A percentile compares a stretch with the other conserved stretches of the same genome.
phyloP scores from a whole-genome alignment of 1,284 basidiomycete genomes.

The Tremellales sp. region DNA sequence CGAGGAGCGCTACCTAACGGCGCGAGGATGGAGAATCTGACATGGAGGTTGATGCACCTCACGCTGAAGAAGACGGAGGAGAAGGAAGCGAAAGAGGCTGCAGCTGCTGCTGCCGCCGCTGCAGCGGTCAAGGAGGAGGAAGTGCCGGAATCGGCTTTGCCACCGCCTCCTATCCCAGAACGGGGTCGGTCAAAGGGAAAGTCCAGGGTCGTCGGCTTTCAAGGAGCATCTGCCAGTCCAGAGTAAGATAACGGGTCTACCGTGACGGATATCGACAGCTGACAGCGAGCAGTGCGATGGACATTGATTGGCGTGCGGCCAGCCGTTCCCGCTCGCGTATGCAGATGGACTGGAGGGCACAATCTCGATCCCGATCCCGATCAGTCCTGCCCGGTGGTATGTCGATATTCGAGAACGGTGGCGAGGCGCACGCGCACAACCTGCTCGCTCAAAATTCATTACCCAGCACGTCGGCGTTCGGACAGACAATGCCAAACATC shows the following conservation, averaged over 20 bases:
- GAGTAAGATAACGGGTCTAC: too few species aligned
- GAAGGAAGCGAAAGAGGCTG: slow-evolving; percentile 10
- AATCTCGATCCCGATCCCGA: slow-evolving; percentile 49
- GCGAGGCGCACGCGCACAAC: slow-evolving; percentile 48
- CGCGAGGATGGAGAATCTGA: slow-evolving; percentile 93
- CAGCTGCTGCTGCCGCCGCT: slow-evolving; percentile 5
- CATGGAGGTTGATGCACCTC: slow-evolving; percentile 97
- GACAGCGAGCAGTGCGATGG: slow-evolving; percentile 46
- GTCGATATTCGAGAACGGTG: slow-evolving; percentile 42
- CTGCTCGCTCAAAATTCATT: slow-evolving; percentile 40
- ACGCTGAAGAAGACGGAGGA: slow-evolving; percentile 53
- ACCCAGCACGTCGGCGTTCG: not conserved
- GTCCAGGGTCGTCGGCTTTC: slow-evolving; percentile 51
- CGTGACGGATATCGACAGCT: slow-evolving; percentile 18
- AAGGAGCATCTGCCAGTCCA: slow-evolving; percentile 53
- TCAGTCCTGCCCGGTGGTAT: slow-evolving; percentile 51
- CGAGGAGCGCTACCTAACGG: slow-evolving; percentile 84
- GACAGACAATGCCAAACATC: not conserved
- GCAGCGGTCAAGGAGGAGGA: slow-evolving; percentile 17
- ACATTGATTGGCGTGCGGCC: slow-evolving; percentile 91
- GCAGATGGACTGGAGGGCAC: slow-evolving; percentile 56
- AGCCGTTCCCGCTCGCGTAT: slow-evolving; percentile 88
- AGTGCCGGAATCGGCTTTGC: slow-evolving; percentile 1
- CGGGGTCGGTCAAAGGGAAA: slow-evolving; percentile 55
- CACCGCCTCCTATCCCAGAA: slow-evolving; percentile 17